Base-by-base conservation (phyloP, 306 rosid genomes). In the Crotalaria pallida region DNA sequence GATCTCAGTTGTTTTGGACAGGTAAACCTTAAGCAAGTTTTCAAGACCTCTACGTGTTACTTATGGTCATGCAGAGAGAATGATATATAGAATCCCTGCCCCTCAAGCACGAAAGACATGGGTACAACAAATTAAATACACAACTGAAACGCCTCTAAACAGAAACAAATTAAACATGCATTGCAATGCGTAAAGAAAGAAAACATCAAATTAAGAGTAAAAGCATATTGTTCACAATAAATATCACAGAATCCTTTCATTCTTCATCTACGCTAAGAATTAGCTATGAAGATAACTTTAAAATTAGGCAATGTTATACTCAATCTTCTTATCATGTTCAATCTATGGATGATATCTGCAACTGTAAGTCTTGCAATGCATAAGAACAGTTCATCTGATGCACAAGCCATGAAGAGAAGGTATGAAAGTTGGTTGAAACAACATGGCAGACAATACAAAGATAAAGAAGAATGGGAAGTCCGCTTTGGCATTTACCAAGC, bases 401-500 rank as follows among this genome's bases (percentile, higher is more conserved):
- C 57, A 9, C 3, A 17, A 23, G 75, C 74, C 57, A 56, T 80
- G 84, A 82, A 27, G 71, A 61, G 76, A 50, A 86, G 91, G 77
- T 86, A 81, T 58, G 81, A 83, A 61, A 78, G 67, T 33, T 86
- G 96, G 96, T 50, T 80, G 31, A 61, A 22, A 69, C 58, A 17
- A 58, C 27, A 84, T 38, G 79, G 83, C 13, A 70, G 73, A 47
- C 15, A 26, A 36, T 86, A 85, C 56, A 55, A 45, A 43, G 74
- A 65, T 18, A 61, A 24, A 57, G 88, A 83, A 34, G 91, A 92
- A 80, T 34, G 72, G 78, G 86, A 78, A 57, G 51, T 47, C 55
- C 81, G 89, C 34, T 86, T 81, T 23, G 81, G 72, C 60, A 70
- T 92, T 75, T 89, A 89, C 86, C 83, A 60, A 69, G 31, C 61